Percentiles rank a stretch among this genome's conserved stretches.
Evolutionary conservation across 192 early-diverging fungal species (phyloP).

Genomic region (Oehlia diaphana): DNA sequence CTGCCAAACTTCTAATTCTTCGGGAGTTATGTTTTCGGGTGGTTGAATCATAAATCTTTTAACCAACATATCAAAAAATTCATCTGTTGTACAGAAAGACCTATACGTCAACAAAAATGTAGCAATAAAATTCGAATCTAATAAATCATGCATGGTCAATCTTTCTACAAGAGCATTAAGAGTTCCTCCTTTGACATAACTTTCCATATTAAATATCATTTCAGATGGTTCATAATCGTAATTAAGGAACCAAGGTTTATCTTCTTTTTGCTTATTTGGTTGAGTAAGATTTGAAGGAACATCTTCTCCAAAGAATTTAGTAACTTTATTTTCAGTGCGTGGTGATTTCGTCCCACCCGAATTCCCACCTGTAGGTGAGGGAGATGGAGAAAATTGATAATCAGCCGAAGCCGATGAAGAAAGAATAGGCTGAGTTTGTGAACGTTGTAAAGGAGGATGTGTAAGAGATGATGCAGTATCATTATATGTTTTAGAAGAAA

Average conservation of each 20-base stretch:
- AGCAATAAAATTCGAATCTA: slow-evolving; percentile 78
- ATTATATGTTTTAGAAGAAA: slow-evolving; percentile 26
- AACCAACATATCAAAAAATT: slow-evolving; percentile 75
- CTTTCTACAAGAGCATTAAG: slow-evolving; percentile 82
- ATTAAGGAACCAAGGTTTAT: slow-evolving; percentile 76
- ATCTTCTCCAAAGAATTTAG: slow-evolving; percentile 64
- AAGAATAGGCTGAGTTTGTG: slow-evolving; percentile 32
- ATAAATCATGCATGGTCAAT: slow-evolving; percentile 84
- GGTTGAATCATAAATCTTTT: slow-evolving; percentile 77
- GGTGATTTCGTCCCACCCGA: slow-evolving; percentile 13
- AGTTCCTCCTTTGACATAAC: slow-evolving; percentile 88
- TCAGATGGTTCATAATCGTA: slow-evolving; percentile 76
- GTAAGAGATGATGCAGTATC: slow-evolving; percentile 28
- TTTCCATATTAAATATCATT: slow-evolving; percentile 83
- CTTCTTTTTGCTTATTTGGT: slow-evolving; percentile 34
- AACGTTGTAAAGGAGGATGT: slow-evolving; percentile 18
- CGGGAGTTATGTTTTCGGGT: slow-evolving; percentile 57
- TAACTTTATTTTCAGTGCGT: slow-evolving; percentile 45
- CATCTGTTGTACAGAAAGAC: slow-evolving; percentile 80
- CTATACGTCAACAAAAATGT: slow-evolving; percentile 95
- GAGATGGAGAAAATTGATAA: slow-evolving; percentile 32
- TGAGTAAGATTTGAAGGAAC: slow-evolving; percentile 32
- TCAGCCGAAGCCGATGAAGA: slow-evolving; percentile 35
- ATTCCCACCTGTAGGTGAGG: slow-evolving; percentile 1
- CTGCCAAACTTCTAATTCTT: slow-evolving; percentile 77